Evolutionary conservation across 2,329 filamentous ascomycete genomes (phyloP).

Genomic region (Aspergillus novoparasiticus): DNA sequence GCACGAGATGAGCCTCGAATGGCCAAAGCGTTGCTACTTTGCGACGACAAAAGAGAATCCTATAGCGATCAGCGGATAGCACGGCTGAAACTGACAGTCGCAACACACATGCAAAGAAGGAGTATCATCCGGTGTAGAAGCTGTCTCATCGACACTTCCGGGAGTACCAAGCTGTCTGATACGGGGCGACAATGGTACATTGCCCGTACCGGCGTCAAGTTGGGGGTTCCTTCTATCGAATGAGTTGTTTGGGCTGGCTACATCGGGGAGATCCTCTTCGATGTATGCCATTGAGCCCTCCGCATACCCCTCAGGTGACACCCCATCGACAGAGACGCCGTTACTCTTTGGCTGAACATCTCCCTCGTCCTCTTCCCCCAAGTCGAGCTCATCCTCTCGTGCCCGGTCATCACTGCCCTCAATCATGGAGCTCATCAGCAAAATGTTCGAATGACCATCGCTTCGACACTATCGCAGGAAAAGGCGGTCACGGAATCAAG

Average conservation of each 20-base stretch:
- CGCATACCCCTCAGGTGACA: conserved; percentile 20
- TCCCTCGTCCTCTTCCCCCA: conserved; percentile 45
- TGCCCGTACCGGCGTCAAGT: conserved; percentile 20
- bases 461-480: conserved; percentile 37
- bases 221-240: conserved; percentile 22
- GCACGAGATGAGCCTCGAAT: conserved; percentile 68
- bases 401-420: conserved; percentile 64
- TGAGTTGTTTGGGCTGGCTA: conserved; percentile 27
- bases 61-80: conserved; percentile 46
- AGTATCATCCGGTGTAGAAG: conserved; percentile 79
- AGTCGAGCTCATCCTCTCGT: conserved; percentile 56
- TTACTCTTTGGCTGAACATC: conserved; percentile 31
- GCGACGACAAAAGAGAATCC: conserved; percentile 61
- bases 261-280: conserved; percentile 32
- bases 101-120: conserved; percentile 74
- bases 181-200: conserved; percentile 28
- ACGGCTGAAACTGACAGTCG: conserved; percentile 56
- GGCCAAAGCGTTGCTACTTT: conserved; percentile 73
- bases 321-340: conserved; percentile 23
- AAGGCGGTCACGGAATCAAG: not conserved
- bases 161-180: conserved; percentile 20
- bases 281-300: conserved; percentile 23
- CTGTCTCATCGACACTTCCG: conserved; percentile 63
- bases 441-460: conserved; percentile 54
- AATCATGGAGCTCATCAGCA: conserved; percentile 71